Conservation (phyloP, 495 filamentous ascomycete species). For the Thozetella sp. region DNA sequence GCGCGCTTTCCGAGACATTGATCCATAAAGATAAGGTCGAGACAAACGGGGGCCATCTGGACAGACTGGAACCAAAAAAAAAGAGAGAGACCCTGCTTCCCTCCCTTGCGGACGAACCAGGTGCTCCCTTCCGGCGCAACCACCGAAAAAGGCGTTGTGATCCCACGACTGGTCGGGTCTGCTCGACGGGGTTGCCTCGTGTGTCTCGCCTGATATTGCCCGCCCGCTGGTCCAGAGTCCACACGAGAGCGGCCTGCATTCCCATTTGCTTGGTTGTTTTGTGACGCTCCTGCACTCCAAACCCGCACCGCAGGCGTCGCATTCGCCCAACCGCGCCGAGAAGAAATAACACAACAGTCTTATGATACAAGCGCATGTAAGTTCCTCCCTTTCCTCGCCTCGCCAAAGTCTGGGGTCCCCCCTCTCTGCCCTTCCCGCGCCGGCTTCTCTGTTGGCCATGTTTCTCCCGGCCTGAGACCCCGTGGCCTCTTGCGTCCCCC, state of each 20-base stretch:
- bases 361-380: slow-evolving; percentile 2
- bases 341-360: neutral
- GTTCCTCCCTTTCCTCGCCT: neutral
- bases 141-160: neutral
- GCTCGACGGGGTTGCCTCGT: neutral
- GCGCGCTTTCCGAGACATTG: slow-evolving; percentile 2
- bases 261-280: slow-evolving; percentile 3
- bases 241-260: neutral
- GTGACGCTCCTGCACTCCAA: neutral
- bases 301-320: neutral
- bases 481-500: too few species aligned
- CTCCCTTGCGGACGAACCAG: neutral
- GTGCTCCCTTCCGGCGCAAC: neutral
- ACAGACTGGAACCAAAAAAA: neutral
- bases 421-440: neutral
- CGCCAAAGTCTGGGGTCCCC: too few species aligned
- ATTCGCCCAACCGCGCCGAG: neutral
- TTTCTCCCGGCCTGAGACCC: neutral
- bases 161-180: neutral
- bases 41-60: neutral
- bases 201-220: neutral
- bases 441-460: neutral
- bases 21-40: neutral
- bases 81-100: neutral
- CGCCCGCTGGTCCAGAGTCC: neutral